A percentile compares a stretch with the other conserved stretches of the same genome.
These are phyloP conservation scores for Pichia heedii DNA, from an alignment of 805 yeast genomes.

Conservation along the genomic window DNA sequence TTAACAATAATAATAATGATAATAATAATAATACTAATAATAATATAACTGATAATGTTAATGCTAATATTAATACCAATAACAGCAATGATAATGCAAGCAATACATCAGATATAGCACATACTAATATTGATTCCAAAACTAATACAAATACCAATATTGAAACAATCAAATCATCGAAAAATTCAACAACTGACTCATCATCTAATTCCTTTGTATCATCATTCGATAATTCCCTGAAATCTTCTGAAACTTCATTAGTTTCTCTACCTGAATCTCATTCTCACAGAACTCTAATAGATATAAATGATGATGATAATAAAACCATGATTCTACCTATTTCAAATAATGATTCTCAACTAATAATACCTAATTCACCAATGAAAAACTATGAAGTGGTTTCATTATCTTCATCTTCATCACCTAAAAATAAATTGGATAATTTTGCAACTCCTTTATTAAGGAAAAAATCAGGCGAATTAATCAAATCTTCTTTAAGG, in stretches of 20 bases:
- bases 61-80: neutral
- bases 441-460: conserved; percentile 21
- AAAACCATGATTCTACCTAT: conserved; percentile 17
- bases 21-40: neutral
- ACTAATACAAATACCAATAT: neutral
- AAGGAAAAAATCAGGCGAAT: conserved; percentile 46
- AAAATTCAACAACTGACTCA: conserved; percentile 15
- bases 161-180: neutral
- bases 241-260: conserved; percentile 3
- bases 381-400: conserved; percentile 2
- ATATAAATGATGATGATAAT: conserved; percentile 19
- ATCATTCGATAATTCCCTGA: conserved; percentile 14
- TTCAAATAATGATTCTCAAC: neutral
- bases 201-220: conserved; percentile 19
- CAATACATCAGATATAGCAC: neutral
- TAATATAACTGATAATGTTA: neutral
- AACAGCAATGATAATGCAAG: neutral
- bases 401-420: conserved; percentile 1
- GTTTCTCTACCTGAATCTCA: conserved; percentile 3
- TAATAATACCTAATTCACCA: conserved; percentile 2
- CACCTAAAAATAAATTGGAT: neutral
- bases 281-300: conserved; percentile 8
- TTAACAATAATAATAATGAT: neutral
- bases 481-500: conserved; percentile 40
- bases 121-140: neutral